Evolutionary conservation across 108 stramenopile genomes (phyloP).

Genomic region (Stephanodiscus minutulus): DNA sequence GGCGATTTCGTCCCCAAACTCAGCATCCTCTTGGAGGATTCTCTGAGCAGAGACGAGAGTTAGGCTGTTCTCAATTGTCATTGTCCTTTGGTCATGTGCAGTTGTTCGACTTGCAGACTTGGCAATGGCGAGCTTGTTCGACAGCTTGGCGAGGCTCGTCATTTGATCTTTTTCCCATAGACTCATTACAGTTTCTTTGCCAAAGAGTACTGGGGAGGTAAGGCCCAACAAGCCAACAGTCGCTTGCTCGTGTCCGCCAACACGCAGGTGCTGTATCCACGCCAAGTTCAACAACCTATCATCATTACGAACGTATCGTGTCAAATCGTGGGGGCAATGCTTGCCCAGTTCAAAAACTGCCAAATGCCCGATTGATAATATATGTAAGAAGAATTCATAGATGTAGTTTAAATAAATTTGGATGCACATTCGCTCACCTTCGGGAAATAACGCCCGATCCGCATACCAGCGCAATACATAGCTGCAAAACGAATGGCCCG

Average conservation of each 20-base stretch:
- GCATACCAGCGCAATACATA: constrained; percentile 47
- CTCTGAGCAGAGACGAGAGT: constrained; percentile 34
- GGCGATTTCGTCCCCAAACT: constrained; percentile 4
- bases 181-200: constrained; percentile 4
- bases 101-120: constrained; percentile 1
- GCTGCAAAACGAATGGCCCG: constrained; percentile 26
- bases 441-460: constrained; percentile 20
- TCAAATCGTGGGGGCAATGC: constrained; percentile 33
- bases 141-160: constrained; percentile 42
- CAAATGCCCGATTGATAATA: background rate
- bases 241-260: constrained; percentile 21
- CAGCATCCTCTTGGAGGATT: constrained; percentile 27
- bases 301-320: constrained; percentile 25
- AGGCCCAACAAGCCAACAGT: constrained; percentile 15
- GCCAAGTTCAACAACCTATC: constrained; percentile 20
- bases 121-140: constrained; percentile 23
- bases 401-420: background rate
- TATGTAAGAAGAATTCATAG: background rate
- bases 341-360: constrained; percentile 45
- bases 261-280: constrained; percentile 36
- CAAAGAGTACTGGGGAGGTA: constrained; percentile 6
- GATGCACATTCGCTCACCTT: constrained; percentile 8
- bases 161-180: constrained; percentile 42
- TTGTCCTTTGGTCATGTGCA: background rate
- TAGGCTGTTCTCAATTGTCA: constrained; percentile 24